Conservation (phyloP, 805 yeast genomes). For the Myxozyma lipomycoides region DNA sequence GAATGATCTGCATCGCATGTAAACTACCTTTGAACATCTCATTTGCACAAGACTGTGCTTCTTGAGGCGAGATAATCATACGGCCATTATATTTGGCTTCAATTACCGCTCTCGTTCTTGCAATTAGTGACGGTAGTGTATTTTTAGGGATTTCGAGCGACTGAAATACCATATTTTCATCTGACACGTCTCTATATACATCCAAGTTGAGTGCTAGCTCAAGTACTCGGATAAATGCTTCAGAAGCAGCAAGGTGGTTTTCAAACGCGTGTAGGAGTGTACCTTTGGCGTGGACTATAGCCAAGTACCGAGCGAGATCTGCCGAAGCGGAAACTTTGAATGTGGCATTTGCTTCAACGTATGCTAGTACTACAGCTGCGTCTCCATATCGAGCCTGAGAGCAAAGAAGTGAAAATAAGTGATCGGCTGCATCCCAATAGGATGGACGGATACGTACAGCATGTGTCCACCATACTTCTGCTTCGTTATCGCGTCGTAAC, state of each 20-base stretch:
- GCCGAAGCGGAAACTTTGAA: constrained; percentile 7
- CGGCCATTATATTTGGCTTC: constrained; percentile 6
- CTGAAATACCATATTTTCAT: not conserved
- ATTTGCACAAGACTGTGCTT: constrained; percentile 20
- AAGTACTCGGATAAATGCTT: constrained; percentile 28
- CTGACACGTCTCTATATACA: constrained; percentile 1
- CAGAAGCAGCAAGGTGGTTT: constrained; percentile 30
- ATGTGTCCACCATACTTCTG: constrained; percentile 31
- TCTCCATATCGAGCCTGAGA: constrained; percentile 24
- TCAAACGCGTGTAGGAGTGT: constrained; percentile 32
- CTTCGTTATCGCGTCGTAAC: constrained; percentile 23
- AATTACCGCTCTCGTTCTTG: constrained; percentile 14
- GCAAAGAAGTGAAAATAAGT: constrained; percentile 27
- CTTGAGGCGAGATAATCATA: constrained; percentile 18
- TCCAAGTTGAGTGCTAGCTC: constrained; percentile 13
- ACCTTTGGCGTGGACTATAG: constrained; percentile 24
- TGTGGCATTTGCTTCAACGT: constrained; percentile 17
- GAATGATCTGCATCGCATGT: constrained; percentile 11
- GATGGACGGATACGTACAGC: constrained; percentile 28
- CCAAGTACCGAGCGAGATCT: constrained; percentile 26
- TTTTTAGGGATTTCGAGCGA: constrained; percentile 2
- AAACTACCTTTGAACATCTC: constrained; percentile 28
- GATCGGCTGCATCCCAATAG: constrained; percentile 35
- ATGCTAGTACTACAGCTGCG: constrained; percentile 23
- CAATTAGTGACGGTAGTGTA: constrained; percentile 12